phyloP scores from a whole-genome alignment of 108 stramenopile genomes.

The Cyclotella atomus region DNA sequence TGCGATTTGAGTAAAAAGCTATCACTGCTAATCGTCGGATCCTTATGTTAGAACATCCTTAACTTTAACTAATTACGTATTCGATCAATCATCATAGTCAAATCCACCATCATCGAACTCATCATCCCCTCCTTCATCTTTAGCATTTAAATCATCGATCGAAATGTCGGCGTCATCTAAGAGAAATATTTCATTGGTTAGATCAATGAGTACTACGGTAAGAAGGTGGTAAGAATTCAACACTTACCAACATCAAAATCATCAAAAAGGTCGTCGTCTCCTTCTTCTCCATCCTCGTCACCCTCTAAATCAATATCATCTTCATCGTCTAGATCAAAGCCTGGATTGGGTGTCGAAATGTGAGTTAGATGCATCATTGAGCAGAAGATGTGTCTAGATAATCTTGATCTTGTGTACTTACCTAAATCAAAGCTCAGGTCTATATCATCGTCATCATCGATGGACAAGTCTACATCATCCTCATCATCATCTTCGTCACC shows the following conservation, averaged over 20 bases:
- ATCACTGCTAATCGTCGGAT: too few species aligned
- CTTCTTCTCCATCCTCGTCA: constrained; percentile 24
- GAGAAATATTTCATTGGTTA: neutral
- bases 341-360: too few species aligned
- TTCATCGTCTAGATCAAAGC: constrained; percentile 42
- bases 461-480: too few species aligned
- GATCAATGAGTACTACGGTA: neutral
- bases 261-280: constrained; percentile 24
- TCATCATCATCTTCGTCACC: constrained; percentile 32
- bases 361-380: too few species aligned
- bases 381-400: too few species aligned
- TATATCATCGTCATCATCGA: too few species aligned
- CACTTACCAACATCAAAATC: constrained; percentile 30
- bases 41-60: too few species aligned
- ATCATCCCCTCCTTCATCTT: constrained; percentile 40
- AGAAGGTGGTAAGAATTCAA: too few species aligned
- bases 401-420: too few species aligned
- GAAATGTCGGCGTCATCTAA: constrained; percentile 27
- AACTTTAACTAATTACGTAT: neutral
- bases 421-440: constrained; percentile 35
- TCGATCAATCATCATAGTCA: constrained; percentile 33
- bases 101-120: constrained; percentile 47
- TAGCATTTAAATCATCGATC: constrained; percentile 49
- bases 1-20: too few species aligned
- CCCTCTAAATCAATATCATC: constrained; percentile 26